Base-by-base conservation (phyloP, 2,329 filamentous ascomycete genomes). In the Monilinia fructigena region DNA sequence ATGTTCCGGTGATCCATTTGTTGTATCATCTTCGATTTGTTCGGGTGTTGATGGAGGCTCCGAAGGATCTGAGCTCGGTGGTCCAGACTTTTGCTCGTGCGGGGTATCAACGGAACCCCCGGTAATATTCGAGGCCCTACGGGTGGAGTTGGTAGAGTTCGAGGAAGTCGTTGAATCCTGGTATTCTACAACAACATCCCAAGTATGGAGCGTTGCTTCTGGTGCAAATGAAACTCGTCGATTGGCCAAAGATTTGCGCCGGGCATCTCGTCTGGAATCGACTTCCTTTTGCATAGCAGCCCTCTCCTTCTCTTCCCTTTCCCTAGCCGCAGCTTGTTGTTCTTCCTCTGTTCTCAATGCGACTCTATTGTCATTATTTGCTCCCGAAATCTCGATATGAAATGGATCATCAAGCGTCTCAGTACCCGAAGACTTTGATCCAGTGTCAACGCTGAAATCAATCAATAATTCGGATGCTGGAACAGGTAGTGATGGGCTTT, bases 171-270 rank as follows among this genome's bases (percentile, higher is more conserved):
- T 96, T 26, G 92, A 92, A 76, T 97, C 93, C 74, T 93, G 92
- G 69, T 93, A 90, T 75, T 98, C 94, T 55, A 97, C 86, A 66
- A 76, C 74, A 95, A 76, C 93, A 75, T 98, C 93, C 84, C 96
- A 98, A 0, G 95, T 99, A 76, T 99, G 95, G 47, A 99, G 83
- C 4, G 95, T 99, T 16, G 95, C 95, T 79, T 99, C 95, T 1
- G 95, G 95, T 5, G 95, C 95, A 78, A 99, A 99, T 0, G 94
- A 98, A 45, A 99, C 95, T 75, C 95, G 88, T 74, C 95, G 88
- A 76, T 95, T 96, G 58, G 94, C 93, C 66, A 97, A 84, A 23
- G 93, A 97, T 77, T 98, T 98, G 72, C 95, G 86, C 70, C 95
- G 89, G 55, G 92, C 93, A 77, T 96, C 95, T 72, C 93, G 86